Conservation (phyloP, 768 basidiomycete genomes). For the Termitomyces eurrhizus region DNA sequence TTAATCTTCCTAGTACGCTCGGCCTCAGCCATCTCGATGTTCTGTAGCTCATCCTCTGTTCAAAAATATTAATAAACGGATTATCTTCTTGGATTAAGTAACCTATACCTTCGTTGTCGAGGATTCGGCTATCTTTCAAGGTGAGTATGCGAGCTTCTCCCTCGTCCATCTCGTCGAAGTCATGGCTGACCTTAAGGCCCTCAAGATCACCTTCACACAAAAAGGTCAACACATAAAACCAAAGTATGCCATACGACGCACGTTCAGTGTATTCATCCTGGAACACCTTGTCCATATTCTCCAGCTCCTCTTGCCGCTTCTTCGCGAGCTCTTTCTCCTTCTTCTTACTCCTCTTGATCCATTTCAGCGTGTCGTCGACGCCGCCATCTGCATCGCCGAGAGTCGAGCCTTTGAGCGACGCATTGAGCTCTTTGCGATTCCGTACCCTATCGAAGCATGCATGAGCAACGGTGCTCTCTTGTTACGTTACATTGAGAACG, state of each 20-base stretch:
- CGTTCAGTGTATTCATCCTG: constrained; percentile 86
- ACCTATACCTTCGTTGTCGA: constrained; percentile 85
- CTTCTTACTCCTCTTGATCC: constrained; percentile 92
- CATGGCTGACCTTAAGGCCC: constrained; percentile 95
- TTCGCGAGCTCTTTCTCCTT: constrained; percentile 83
- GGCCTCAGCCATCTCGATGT: constrained; percentile 89
- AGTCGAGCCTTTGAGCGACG: constrained; percentile 88
- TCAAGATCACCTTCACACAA: constrained; percentile 63
- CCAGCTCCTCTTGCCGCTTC: constrained; percentile 78
- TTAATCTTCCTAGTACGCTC: constrained; percentile 76
- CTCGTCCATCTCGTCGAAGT: constrained; percentile 87
- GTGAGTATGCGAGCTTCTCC: constrained; percentile 96
- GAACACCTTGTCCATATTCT: constrained; percentile 75
- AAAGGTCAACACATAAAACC: background rate
- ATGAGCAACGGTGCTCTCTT: constrained; percentile 37
- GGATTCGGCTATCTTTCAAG: constrained; percentile 91
- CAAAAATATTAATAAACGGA: background rate
- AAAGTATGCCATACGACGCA: constrained; percentile 36
- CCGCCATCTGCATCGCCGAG: constrained; percentile 84
- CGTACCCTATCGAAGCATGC: constrained; percentile 65
- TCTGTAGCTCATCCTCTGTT: constrained; percentile 95
- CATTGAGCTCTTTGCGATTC: constrained; percentile 89
- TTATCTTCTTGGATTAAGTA: background rate
- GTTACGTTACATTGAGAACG: constrained; percentile 14
- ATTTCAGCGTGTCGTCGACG: constrained; percentile 76